These are phyloP conservation scores for Apium graveolens DNA, from an alignment of 129 eudicot genomes.

Conservation along the genomic window DNA sequence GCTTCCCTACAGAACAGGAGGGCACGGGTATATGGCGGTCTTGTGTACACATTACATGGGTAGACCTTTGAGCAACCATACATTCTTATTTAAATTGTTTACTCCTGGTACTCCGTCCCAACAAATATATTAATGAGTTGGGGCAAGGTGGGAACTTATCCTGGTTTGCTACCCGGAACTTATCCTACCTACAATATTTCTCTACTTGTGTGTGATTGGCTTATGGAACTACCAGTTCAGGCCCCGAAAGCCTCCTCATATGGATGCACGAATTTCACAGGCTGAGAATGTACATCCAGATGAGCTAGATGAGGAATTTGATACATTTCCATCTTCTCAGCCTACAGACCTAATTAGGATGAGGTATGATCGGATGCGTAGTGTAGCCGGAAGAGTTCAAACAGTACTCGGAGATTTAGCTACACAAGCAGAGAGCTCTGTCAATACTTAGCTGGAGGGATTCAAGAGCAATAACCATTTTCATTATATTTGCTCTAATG, in stretches of 20 bases:
- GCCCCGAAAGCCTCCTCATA: constrained; percentile 76
- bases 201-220: constrained; percentile 77
- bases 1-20: not conserved
- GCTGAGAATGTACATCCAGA: constrained; percentile 68
- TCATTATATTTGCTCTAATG: constrained; percentile 54
- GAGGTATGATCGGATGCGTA: constrained; percentile 80
- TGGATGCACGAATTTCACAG: constrained; percentile 86
- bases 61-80: not conserved
- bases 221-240: constrained; percentile 79
- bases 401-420: constrained; percentile 81
- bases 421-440: constrained; percentile 74
- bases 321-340: constrained; percentile 63
- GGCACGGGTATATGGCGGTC: not conserved
- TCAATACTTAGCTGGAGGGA: constrained; percentile 87
- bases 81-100: too few relatives aligned
- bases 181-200: constrained; percentile 76
- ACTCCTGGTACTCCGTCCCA: too few relatives aligned
- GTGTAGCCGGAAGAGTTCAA: constrained; percentile 76
- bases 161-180: constrained; percentile 85
- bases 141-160: too few relatives aligned
- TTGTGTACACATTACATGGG: not conserved
- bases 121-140: too few relatives aligned
- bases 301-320: constrained; percentile 89
- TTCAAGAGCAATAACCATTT: constrained; percentile 83
- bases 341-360: constrained; percentile 52